Conservation (phyloP, 1,139 yeast genomes). For the Pichia terricola region DNA sequence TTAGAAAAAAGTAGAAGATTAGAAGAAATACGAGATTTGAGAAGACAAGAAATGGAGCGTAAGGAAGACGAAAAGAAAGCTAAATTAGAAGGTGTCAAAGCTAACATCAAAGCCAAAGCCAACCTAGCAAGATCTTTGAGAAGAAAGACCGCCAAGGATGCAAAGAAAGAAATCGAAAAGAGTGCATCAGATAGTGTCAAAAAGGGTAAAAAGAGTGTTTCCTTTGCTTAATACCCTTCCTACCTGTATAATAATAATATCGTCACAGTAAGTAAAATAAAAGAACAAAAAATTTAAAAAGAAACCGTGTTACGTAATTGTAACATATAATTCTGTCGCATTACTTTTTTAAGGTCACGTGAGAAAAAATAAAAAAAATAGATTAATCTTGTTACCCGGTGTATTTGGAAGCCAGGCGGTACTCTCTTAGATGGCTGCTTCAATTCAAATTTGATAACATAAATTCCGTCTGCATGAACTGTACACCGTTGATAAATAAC, state of each 20-base stretch:
- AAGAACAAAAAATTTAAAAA: too few species aligned
- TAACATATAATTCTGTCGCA: too few species aligned
- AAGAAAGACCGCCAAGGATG: conserved; percentile 57
- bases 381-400: too few species aligned
- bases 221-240: conserved; percentile 22
- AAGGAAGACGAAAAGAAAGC: conserved; percentile 63
- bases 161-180: conserved; percentile 26
- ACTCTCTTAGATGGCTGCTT: too few species aligned
- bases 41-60: conserved; percentile 77
- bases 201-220: conserved; percentile 26
- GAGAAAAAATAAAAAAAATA: too few species aligned
- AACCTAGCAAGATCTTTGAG: conserved; percentile 57
- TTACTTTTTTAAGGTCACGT: too few species aligned
- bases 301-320: too few species aligned
- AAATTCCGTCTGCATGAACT: too few species aligned
- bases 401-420: too few species aligned
- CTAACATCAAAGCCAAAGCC: conserved; percentile 64
- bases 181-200: conserved; percentile 25
- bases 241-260: not conserved
- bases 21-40: conserved; percentile 82
- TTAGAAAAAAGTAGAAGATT: conserved; percentile 81
- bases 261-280: not conserved
- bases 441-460: too few species aligned
- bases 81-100: conserved; percentile 68
- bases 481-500: too few species aligned